These are phyloP conservation scores for Pseudonitzschia pungens DNA, from an alignment of 108 stramenopile genomes.

Conservation along the genomic window DNA sequence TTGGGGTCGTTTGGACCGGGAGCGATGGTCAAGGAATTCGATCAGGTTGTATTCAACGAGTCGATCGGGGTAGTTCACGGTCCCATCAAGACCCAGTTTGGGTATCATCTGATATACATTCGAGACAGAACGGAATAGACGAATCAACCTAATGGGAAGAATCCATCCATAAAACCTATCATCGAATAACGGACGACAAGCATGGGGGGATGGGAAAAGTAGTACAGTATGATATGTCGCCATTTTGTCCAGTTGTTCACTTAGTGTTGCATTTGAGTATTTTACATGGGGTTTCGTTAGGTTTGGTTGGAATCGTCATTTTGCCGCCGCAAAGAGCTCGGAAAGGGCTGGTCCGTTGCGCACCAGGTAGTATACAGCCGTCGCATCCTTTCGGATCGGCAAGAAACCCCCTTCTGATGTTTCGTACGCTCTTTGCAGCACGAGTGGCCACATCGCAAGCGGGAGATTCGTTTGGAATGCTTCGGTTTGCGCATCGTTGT, in stretches of 20 bases:
- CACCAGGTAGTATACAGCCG: constrained; percentile 6
- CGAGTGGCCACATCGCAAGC: neutral
- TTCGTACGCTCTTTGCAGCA: constrained; percentile 1
- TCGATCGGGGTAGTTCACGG: constrained; percentile 50
- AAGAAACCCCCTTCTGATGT: constrained; percentile 1
- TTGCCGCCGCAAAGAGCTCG: constrained; percentile 3
- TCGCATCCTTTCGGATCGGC: neutral
- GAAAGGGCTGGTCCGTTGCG: neutral
- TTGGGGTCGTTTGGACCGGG: constrained; percentile 73
- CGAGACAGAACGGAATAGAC: constrained; percentile 50
- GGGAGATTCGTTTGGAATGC: neutral
- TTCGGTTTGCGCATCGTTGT: neutral
- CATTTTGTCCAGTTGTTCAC: no score
- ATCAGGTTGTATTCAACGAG: constrained; percentile 60
- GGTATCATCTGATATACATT: constrained; percentile 75
- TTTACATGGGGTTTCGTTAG: no score
- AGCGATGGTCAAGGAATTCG: constrained; percentile 78
- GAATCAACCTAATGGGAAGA: neutral
- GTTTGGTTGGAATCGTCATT: neutral
- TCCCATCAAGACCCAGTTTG: constrained; percentile 65
- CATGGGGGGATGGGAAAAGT: no score
- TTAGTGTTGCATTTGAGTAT: no score
- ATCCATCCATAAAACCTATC: no score
- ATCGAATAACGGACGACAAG: neutral
- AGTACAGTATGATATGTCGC: no score